These are phyloP conservation scores for Prototheca cutis DNA, from an alignment of 163 green algal genomes.

Conservation along the genomic window DNA sequence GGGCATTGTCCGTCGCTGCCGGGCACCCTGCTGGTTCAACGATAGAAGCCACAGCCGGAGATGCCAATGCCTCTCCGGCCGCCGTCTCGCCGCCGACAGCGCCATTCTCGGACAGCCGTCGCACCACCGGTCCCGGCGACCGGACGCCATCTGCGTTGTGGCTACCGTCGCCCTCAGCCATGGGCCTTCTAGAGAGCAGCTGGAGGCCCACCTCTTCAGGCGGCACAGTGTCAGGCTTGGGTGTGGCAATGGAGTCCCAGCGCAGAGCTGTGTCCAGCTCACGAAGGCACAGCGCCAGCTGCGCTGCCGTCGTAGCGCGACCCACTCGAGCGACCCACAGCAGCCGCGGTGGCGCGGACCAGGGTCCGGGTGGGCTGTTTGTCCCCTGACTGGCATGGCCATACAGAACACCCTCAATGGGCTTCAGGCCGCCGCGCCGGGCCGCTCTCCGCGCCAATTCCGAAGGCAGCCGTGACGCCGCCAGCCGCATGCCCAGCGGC, in stretches of 20 bases:
- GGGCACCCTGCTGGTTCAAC: too few relatives aligned
- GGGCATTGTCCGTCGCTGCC: too few relatives aligned
- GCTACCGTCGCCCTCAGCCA: too few relatives aligned
- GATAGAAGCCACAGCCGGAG: too few relatives aligned
- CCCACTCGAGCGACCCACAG: slow-evolving; percentile 31
- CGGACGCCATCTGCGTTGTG: too few relatives aligned
- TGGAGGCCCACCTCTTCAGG: neutral
- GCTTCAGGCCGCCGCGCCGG: slow-evolving; percentile 11
- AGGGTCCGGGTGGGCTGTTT: slow-evolving; percentile 17
- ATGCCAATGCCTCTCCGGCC: neutral
- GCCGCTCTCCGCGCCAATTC: slow-evolving; percentile 2
- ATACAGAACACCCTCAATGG: too few relatives aligned
- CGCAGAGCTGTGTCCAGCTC: slow-evolving; percentile 34
- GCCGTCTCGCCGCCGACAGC: neutral
- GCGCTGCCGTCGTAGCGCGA: slow-evolving; percentile 11
- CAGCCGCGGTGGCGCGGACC: slow-evolving; percentile 10
- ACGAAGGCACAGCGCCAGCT: slow-evolving; percentile 40
- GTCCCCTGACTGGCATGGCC: slow-evolving; percentile 25
- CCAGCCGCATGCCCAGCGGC: neutral
- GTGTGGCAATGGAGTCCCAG: neutral
- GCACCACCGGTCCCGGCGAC: too few relatives aligned
- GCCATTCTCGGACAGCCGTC: too few relatives aligned
- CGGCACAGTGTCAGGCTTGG: neutral
- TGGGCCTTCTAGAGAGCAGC: neutral
- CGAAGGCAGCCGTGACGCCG: neutral